These are phyloP conservation scores for Geotrichum phurueaensis DNA, from an alignment of 1,139 yeast genomes.

Conservation along the genomic window DNA sequence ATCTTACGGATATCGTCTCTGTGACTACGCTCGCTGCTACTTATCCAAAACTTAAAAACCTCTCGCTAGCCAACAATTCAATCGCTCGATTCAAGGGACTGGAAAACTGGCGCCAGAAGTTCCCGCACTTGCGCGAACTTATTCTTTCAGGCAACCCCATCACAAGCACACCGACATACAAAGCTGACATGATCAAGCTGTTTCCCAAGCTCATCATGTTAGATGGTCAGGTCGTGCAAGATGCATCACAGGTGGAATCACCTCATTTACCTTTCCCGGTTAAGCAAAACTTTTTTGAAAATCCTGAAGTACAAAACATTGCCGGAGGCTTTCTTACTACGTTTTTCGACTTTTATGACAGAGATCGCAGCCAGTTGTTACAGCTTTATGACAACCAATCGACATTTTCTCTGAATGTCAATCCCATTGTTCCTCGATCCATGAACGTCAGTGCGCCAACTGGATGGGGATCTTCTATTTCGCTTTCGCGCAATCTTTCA, in stretches of 20 bases:
- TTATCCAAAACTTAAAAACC: slow-evolving; percentile 69
- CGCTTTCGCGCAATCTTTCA: slow-evolving; percentile 69
- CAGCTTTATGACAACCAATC: slow-evolving; percentile 76
- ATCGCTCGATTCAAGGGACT: slow-evolving; percentile 53
- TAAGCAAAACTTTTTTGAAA: slow-evolving; percentile 70
- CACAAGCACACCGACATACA: slow-evolving; percentile 45
- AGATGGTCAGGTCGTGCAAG: slow-evolving; percentile 73
- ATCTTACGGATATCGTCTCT: slow-evolving; percentile 55
- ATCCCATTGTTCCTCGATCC: slow-evolving; percentile 39
- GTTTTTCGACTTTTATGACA: slow-evolving; percentile 76
- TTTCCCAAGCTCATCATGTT: slow-evolving; percentile 77
- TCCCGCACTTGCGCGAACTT: slow-evolving; percentile 67
- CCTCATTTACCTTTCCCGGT: slow-evolving; percentile 42
- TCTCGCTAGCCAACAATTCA: slow-evolving; percentile 72
- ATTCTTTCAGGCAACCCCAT: slow-evolving; percentile 77
- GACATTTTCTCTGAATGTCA: slow-evolving; percentile 68
- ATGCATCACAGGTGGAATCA: slow-evolving; percentile 56
- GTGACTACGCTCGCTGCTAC: slow-evolving; percentile 64
- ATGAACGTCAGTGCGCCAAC: slow-evolving; percentile 20
- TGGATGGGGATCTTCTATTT: slow-evolving; percentile 34
- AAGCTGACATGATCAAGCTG: slow-evolving; percentile 56
- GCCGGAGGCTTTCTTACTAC: slow-evolving; percentile 73
- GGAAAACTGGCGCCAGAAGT: slow-evolving; percentile 74
- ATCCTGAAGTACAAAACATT: slow-evolving; percentile 59
- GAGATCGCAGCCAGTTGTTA: slow-evolving; percentile 62